Base-by-base conservation (phyloP, 768 basidiomycete genomes). In the Suillus decipiens region DNA sequence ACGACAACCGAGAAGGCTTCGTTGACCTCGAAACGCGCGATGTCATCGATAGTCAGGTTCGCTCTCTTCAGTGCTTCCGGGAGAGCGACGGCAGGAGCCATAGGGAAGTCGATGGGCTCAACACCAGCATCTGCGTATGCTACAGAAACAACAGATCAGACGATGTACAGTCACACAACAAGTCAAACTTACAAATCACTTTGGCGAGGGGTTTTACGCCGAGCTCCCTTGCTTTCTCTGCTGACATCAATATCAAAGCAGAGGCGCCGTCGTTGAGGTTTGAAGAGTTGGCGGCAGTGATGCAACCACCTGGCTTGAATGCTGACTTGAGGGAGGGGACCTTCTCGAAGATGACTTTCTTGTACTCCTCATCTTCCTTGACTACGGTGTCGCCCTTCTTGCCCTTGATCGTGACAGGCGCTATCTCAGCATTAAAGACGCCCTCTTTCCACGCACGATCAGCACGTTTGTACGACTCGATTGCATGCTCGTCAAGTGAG, bases 1-100 rank as follows among this genome's bases (percentile, higher is more conserved):
- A 93, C 89, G 68, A 99, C 96, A 56, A 92, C 92, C 1, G 95
- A 95, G 85, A 98, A 99, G 28, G 96, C 96, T 76, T 99, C 96
- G 76, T 99, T 99, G 76, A 99, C 86, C 77, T 99, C 97, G 74
- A 94, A 99, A 55, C 90, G 83, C 51, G 95, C 83, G 66, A 99
- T 93, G 70, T 99, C 94, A 50, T 90, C 81, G 53, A 87, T 72
- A n/a, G 87, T 86, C 63, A 99, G 81, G 68, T 92, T 92, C 22
- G 96, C 97, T 71, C 85, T 89, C 80, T 94, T 79, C 62, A 99
- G 80, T 15, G 97, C 97, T 63, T 85, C 77, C 24, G 97, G 97
- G 41, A 99, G 77, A 36, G 96, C 96, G 65, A 92, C 82, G 3
- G 96, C 92, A 14, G 97, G 97, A 31, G 97, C 97, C 68, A 86